These are phyloP conservation scores for Starmera dryadoides DNA, from an alignment of 805 yeast species.

Conservation along the genomic window DNA sequence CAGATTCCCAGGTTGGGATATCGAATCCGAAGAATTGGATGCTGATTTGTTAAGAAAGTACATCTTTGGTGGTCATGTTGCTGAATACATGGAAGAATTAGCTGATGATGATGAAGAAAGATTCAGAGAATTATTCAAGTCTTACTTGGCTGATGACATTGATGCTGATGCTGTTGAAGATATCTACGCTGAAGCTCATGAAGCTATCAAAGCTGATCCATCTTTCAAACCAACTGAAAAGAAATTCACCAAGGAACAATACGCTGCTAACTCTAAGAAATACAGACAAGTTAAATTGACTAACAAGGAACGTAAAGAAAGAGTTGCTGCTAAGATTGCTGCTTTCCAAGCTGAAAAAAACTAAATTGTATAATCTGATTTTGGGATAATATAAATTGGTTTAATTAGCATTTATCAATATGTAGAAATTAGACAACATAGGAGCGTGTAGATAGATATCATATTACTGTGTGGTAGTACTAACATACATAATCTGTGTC, in stretches of 20 bases:
- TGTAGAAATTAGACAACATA: too few relatives aligned
- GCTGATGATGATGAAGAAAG: slow-evolving; percentile 99
- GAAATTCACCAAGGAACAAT: slow-evolving; percentile 96
- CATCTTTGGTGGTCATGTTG: slow-evolving; percentile 99
- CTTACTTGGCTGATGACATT: slow-evolving; percentile 93
- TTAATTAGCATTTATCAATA: too few relatives aligned
- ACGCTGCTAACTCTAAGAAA: slow-evolving; percentile 95
- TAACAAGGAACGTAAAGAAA: slow-evolving; percentile 84
- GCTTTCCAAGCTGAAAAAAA: slow-evolving; percentile 51
- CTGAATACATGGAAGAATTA: slow-evolving; percentile 99
- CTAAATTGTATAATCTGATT: slow-evolving; percentile 7
- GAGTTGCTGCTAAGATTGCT: slow-evolving; percentile 89
- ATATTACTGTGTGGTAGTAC: too few relatives aligned
- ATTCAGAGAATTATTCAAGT: slow-evolving; percentile 92
- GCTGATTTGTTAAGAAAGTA: slow-evolving; percentile 96
- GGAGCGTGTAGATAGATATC: too few relatives aligned
- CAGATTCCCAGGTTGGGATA: slow-evolving; percentile 99
- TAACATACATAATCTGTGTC: too few relatives aligned
- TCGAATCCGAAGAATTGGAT: slow-evolving; percentile 96
- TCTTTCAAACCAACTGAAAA: slow-evolving; percentile 78
- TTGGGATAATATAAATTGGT: too few relatives aligned
- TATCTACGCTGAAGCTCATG: slow-evolving; percentile 91
- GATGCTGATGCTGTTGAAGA: slow-evolving; percentile 98
- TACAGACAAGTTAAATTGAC: slow-evolving; percentile 85
- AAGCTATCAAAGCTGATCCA: slow-evolving; percentile 95